phyloP scores from a whole-genome alignment of 2,329 filamentous ascomycete species.

The Apiospora aurea region DNA sequence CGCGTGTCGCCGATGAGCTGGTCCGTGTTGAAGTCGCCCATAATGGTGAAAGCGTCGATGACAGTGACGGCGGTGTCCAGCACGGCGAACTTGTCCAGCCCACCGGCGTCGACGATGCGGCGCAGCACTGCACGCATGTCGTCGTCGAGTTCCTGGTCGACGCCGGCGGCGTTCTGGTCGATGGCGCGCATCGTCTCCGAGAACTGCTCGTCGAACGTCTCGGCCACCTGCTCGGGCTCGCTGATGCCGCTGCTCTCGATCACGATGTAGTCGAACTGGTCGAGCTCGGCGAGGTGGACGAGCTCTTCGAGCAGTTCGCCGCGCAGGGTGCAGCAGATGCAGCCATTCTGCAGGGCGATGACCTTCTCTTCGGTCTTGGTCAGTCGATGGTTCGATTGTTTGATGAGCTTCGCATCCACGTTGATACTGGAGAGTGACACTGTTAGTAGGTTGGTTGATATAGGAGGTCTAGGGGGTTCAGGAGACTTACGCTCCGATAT shows the following conservation, averaged over 20 bases:
- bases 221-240: slow-evolving; percentile 76
- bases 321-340: slow-evolving; percentile 78
- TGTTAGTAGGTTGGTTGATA: background rate
- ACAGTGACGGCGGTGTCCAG: slow-evolving; percentile 77
- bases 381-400: slow-evolving; percentile 54
- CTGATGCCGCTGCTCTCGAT: slow-evolving; percentile 77
- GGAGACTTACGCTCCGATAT: slow-evolving; percentile 64
- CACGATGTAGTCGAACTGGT: slow-evolving; percentile 73
- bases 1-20: slow-evolving; percentile 66
- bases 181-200: slow-evolving; percentile 53
- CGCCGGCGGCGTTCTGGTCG: slow-evolving; percentile 29
- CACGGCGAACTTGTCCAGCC: slow-evolving; percentile 68
- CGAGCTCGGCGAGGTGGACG: slow-evolving; percentile 66
- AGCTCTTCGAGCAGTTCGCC: slow-evolving; percentile 76
- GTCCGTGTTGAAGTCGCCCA: slow-evolving; percentile 74
- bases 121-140: background rate
- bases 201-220: slow-evolving; percentile 68
- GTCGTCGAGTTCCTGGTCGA: slow-evolving; percentile 31
- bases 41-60: slow-evolving; percentile 76
- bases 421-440: slow-evolving; percentile 55
- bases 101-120: slow-evolving; percentile 58
- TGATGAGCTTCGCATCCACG: slow-evolving; percentile 67
- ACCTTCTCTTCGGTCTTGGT: slow-evolving; percentile 67
- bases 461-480: background rate
- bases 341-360: slow-evolving; percentile 74